Evolutionary conservation across 139 green algal species (phyloP), one percentile per base, ranked within the genome.

Genomic region (Chlorella sp.): DNA sequence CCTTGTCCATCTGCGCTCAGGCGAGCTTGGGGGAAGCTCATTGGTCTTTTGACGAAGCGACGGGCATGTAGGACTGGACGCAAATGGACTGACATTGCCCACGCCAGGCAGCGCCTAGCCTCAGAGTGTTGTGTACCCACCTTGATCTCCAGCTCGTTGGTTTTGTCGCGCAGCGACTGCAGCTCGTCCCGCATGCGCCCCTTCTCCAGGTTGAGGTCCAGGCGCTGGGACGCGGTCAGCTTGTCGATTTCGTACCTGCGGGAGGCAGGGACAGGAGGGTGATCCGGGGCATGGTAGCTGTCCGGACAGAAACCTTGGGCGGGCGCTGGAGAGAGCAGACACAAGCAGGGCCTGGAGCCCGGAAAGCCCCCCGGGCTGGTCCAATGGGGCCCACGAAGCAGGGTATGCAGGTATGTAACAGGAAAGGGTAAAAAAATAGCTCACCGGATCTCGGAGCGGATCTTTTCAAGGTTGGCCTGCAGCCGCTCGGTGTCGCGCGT

Each of bases 201-300:
- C 80, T 98, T 98, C 70, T 99, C 96, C 60, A 99, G 80, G 88
- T 99, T 99, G 13, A 99, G 83, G 81, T 99, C 96, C 22, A 99
- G 89, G 24, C 96, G 88, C 88, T 99, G 96, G 70, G 91, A 96
- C 9, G 96, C 91, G 36, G 90, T 97, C 14, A 99, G 90, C 85
- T 99, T 99, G 90, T 99, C 96, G 5, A 99, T 94, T 75, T 98
- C 96, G 85, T 98, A 96, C 74, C 94, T 97, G 90, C 40, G 65
- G n/a, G 62, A 38, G 14, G 51, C 44, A 73, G 48, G 22, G 34
- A 81, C 40, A 48, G 70, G 26, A 34, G 64, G 19, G 56, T 20
- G 56, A 65, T 4, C 16, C 28, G 20, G 70, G 24, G 7, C 17
- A 26, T 36, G 34, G 70, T 13, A 3, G 70, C 17, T 9, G 40